A percentile compares a stretch with the other conserved stretches of the same genome.
Conservation (phyloP, 495 filamentous ascomycete genomes). For the Lophiotrema nucula region DNA sequence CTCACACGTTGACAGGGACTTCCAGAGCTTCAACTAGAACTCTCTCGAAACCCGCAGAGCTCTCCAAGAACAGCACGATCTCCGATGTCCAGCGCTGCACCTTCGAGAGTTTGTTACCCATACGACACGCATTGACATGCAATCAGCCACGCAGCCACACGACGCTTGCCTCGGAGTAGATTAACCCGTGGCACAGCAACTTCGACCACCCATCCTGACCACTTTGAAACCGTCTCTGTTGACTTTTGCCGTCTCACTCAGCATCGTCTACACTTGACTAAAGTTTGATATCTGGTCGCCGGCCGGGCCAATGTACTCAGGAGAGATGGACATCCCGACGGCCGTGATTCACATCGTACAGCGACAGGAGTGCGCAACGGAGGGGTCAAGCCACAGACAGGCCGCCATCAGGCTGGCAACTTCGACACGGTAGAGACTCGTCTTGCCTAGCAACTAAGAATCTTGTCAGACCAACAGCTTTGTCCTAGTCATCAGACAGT, state of each 20-base stretch:
- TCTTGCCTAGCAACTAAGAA: not conserved
- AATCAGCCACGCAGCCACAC: slow-evolving; percentile 14
- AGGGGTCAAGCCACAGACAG: not conserved
- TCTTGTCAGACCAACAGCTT: not conserved
- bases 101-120: no score
- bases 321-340: not conserved
- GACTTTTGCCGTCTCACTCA: slow-evolving; percentile 8
- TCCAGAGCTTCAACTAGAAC: no score
- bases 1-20: not conserved
- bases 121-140: not conserved
- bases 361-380: not conserved
- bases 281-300: not conserved
- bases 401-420: not conserved
- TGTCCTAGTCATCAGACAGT: no score
- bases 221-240: not conserved
- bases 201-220: not conserved
- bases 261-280: not conserved
- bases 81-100: no score
- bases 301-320: not conserved
- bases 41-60: no score
- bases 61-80: no score
- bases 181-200: not conserved
- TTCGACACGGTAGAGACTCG: not conserved
- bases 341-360: not conserved
- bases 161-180: not conserved